Evolutionary conservation across 1,284 basidiomycete genomes (phyloP), one percentile per base, ranked within the genome.

Genomic region (Apiotrichum laibachii): DNA sequence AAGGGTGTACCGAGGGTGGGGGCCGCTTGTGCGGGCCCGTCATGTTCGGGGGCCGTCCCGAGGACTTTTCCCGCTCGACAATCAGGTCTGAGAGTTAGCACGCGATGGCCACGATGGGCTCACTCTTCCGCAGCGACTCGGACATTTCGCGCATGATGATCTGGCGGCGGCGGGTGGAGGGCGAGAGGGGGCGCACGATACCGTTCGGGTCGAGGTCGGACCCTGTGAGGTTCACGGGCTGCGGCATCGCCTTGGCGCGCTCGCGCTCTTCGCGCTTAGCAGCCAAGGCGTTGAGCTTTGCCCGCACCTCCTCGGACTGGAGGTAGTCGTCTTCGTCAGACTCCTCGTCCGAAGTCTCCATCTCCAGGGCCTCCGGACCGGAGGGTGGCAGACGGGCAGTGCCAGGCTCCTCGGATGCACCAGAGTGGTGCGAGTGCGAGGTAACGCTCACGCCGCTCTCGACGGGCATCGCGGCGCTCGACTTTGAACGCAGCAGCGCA

Each of bases 121-220:
- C 57, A 76, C 74, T 77, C 49, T 65, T 59, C 15, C 75, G 54
- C 19, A 77, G 59, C 16, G 72, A 73, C 64, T 74, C 73, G 22
- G 71, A 73, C 73, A 77, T 75, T 53, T 77, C 75, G 50, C 72
- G 62, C 65, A 72, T 71, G 56, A 77, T 77, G 44, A 77, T 77
- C 12, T 61, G 63, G 19, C 75, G 65, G 35, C 75, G 65, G 21
- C 68, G 63, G 2, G 72, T 69, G 1, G 72, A 73, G 10, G 75
- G 73, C 5, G 69, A 69, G 52, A 70, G 62, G 1, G 75, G 73
- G 46, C 67, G 61, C 2, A 68, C 67, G 11, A 70, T 61, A 4
- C 69, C 71, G 48, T 62, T 52, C 46, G 67, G 64, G 56, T 70
- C 70, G 34, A 68, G 22, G 35, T 59, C 53, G 26, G 26, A 31